A percentile compares a stretch with the other conserved stretches of the same genome.
These are phyloP conservation scores for Thecaphora frezii DNA, from an alignment of 1,284 basidiomycete genomes.

Conservation along the genomic window DNA sequence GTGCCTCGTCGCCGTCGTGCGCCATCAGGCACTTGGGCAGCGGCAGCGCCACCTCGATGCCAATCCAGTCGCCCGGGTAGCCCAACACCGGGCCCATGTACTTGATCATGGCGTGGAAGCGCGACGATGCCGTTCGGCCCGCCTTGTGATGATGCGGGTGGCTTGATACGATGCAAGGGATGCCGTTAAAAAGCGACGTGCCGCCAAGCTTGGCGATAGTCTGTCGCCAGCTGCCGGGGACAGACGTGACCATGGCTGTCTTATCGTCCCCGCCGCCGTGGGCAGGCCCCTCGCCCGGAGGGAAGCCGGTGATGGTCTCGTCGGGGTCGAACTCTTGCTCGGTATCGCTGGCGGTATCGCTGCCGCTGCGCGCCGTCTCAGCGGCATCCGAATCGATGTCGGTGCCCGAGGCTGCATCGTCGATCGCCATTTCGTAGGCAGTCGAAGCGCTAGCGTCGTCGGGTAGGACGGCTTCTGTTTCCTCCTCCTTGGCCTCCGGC, in stretches of 20 bases:
- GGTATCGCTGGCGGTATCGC: too few relatives aligned
- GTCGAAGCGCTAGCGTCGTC: too few relatives aligned
- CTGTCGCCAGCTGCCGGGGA: not conserved
- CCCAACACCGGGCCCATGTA: conserved; percentile 41
- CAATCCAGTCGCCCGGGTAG: conserved; percentile 33
- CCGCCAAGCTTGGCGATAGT: not conserved
- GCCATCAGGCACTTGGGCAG: conserved; percentile 7
- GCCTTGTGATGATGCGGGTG: not conserved
- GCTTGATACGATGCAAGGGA: conserved; percentile 34
- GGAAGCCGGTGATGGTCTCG: too few relatives aligned
- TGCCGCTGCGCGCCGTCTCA: too few relatives aligned
- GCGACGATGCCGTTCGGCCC: not conserved
- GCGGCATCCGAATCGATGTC: too few relatives aligned
- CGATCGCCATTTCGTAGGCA: too few relatives aligned
- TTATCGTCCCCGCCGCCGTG: too few relatives aligned
- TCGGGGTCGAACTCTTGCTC: too few relatives aligned
- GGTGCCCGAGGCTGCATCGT: too few relatives aligned
- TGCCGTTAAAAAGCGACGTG: conserved; percentile 5
- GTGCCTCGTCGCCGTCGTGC: not conserved
- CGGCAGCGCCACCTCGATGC: conserved; percentile 30
- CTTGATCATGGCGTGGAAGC: conserved; percentile 28
- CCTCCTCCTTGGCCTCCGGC: too few relatives aligned
- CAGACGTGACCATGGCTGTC: not conserved
- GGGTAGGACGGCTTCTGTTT: too few relatives aligned
- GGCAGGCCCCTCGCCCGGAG: too few relatives aligned